Percentiles rank a stretch among this genome's conserved stretches.
Conservation (phyloP, 129 eudicot species). For the Lactuca sativa region DNA sequence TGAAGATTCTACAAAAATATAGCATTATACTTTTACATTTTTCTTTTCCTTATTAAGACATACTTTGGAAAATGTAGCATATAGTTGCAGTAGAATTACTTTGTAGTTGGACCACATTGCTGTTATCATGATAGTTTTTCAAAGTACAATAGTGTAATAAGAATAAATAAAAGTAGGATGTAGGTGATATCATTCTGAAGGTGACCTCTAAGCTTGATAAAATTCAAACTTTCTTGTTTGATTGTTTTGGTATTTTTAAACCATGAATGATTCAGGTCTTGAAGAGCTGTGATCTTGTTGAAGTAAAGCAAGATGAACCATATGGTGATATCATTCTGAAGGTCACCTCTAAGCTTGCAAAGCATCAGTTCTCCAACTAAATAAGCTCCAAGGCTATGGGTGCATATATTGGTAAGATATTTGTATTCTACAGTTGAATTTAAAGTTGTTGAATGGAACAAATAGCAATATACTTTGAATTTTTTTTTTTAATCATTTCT, state of each 20-base stretch:
- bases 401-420: conserved; percentile 34
- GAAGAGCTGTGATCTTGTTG: conserved; percentile 55
- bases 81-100: too few species aligned
- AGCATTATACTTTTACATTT: too few species aligned
- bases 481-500: too few species aligned
- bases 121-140: too few species aligned
- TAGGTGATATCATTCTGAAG: conserved; percentile 55
- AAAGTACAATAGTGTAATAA: too few species aligned
- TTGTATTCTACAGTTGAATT: background rate
- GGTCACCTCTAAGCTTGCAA: conserved; percentile 58
- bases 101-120: too few species aligned
- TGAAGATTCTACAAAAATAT: too few species aligned
- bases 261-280: conserved; percentile 47
- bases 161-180: conserved; percentile 41
- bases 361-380: conserved; percentile 42
- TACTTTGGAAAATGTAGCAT: too few species aligned
- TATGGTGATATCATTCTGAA: conserved; percentile 60
- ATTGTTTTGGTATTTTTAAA: background rate
- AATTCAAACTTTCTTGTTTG: background rate
- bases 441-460: background rate
- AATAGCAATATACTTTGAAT: too few species aligned
- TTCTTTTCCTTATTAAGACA: too few species aligned
- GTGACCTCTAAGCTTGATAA: conserved; percentile 48
- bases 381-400: background rate
- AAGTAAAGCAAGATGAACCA: conserved; percentile 62